Base-by-base conservation (phyloP, 257 asterid genomes). In the Coffea canephora region DNA sequence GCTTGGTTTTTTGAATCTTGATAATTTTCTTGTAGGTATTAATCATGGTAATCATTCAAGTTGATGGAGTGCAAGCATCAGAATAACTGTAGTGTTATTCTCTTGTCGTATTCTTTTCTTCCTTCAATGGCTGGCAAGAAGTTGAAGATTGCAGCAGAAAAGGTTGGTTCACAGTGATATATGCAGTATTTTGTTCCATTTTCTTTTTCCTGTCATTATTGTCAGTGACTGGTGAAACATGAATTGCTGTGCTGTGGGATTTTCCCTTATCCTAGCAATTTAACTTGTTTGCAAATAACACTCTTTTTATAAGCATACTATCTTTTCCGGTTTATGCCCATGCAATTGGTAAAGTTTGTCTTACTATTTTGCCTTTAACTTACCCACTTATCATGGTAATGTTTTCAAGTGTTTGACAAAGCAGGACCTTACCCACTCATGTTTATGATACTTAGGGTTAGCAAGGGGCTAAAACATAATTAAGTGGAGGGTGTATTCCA, bases 1-100 rank as follows among this genome's bases (percentile, higher is more conserved):
- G 43, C 9, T 78, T 83, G 82, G 67, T 43, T 34, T 88, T 83
- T 88, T 86, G 89, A 89, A 86, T 84, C 83, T 84, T 84, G 74
- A 83, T 85, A 88, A 88, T 87, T 87, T 89, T 80, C 34, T 79
- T 90, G 89, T 91, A 89, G 92, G 89, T 91, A 87, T 89, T 89
- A 88, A 91, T 88, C 90, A 66, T 87, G 86, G 87, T 90, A 86
- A 87, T 90, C 89, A 77, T 90, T 91, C 97, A 95, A 98, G 99
- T 96, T 96, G 89, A 87, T 84, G 90, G 99, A 96, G 86, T 96
- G 99, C 95, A 96, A 91, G 90, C 94, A 95, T 87, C 90, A 98
- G 73, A 91, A 89, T 77, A 90, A 93, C 81, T 96, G 71, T 74
- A 90, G 92, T 79, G 84, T 96, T 78, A 77, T 93, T 80, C 74